Base-by-base conservation (phyloP, 768 basidiomycete species). In the Crepidotus variabilis region DNA sequence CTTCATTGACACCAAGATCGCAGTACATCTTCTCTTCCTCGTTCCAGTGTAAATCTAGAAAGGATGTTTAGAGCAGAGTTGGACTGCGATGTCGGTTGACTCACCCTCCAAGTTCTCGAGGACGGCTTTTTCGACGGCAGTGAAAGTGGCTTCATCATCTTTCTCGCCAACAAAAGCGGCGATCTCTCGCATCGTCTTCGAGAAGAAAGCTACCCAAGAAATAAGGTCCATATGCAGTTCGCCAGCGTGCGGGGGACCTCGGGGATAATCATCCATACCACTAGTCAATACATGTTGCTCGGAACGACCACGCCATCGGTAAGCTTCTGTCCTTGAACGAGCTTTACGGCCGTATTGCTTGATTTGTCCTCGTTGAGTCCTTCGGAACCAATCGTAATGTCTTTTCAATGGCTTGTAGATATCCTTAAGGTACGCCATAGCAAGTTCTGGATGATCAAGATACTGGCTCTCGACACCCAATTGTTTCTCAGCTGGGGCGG, bases 201-300 rank as follows among this genome's bases (percentile, higher is more conserved):
- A 84, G 72, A 98, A 98, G 77, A 94, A 97, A 2, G 83, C 95
- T 86, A 98, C 92, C 95, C 95, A 98, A 28, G 90, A 88, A 60
- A 94, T 91, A 56, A 98, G 72, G 71, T 98, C 95, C 57, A 98
- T 69, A 69, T 98, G 95, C 48, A 98, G 76, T 73, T 98, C 95
- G 50, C 96, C 95, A 1, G 86, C 79, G 65, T 94, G 92, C 6
- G 95, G 89, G 23, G 86, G 84, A 13, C 90, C 94, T 53, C 95
- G 82, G 10, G 95, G 95, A 70, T 95, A 98, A 71, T 98, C 95
- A 68, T 98, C 95, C 86, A 98, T 87, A 0, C 95, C 95, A 64
- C 90, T 92, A 0, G 96, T 97, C 55, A 98, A 74, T 36, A 98
- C 89, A 70, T 96, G 94, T 23, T 80, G 79, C 63, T 86, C 81